A percentile compares a stretch with the other conserved stretches of the same genome.
phyloP scores from a whole-genome alignment of 169 alveolate species.

The Plasmodium gaboni region DNA sequence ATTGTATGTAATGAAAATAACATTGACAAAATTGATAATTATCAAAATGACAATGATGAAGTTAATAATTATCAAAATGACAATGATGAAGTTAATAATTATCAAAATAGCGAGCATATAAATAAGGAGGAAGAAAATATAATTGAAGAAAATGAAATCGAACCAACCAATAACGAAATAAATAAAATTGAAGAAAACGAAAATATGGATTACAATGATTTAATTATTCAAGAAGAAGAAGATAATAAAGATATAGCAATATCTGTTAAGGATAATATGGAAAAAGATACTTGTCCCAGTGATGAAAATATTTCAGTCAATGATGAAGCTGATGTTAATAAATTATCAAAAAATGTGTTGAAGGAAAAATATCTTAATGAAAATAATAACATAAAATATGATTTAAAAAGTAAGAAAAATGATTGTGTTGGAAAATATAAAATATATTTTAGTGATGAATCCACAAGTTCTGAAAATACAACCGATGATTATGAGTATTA shows the following conservation, averaged over 20 bases:
- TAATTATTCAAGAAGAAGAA: neutral
- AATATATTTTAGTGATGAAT: neutral
- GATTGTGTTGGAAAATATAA: neutral
- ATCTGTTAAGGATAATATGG: neutral
- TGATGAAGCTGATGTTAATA: neutral
- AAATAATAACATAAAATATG: neutral
- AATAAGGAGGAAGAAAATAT: neutral
- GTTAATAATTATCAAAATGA: too few species aligned
- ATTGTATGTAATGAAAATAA: too few species aligned
- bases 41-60: neutral
- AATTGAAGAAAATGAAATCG: conserved; percentile 1
- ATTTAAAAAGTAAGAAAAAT: neutral
- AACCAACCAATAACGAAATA: neutral
- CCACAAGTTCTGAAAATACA: conserved; percentile 9
- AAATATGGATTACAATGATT: neutral
- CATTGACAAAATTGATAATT: too few species aligned
- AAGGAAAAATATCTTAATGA: conserved; percentile 1
- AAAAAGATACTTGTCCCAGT: neutral
- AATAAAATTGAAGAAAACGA: neutral
- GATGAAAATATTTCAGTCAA: neutral
- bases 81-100: too few species aligned
- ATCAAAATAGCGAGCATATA: neutral
- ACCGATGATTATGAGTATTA: conserved; percentile 24
- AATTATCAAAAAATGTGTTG: neutral
- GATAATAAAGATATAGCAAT: neutral